Evolutionary conservation across 177 flowering plant genomes (phyloP).

Genomic region (Vitis hybrid): DNA sequence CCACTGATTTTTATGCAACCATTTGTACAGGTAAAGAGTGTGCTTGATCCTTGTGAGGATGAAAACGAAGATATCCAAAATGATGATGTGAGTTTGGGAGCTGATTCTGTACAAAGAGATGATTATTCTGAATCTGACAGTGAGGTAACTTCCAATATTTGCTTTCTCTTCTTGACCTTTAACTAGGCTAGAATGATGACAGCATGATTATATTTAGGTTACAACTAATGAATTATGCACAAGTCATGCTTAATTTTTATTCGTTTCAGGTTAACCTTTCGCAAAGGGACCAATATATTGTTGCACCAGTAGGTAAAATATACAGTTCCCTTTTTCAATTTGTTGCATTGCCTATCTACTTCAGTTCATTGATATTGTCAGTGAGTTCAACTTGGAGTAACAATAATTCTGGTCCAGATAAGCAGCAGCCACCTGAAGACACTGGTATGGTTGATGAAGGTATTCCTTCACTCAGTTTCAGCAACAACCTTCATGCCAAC

Average conservation of each 20-base stretch:
- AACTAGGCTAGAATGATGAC: neutral
- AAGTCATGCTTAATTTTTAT: neutral
- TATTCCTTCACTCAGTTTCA: conserved; percentile 16
- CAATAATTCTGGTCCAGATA: conserved; percentile 32
- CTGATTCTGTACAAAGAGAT: conserved; percentile 52
- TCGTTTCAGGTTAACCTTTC: conserved; percentile 54
- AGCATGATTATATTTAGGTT: too few species aligned
- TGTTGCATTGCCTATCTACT: too few species aligned
- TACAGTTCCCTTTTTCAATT: neutral
- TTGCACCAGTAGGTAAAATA: conserved; percentile 63
- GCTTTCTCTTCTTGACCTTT: conserved; percentile 7
- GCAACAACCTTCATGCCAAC: neutral
- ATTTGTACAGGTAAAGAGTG: conserved; percentile 73
- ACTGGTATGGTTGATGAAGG: conserved; percentile 53
- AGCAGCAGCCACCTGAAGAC: conserved; percentile 29
- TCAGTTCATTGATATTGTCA: too few species aligned
- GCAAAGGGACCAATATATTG: conserved; percentile 55
- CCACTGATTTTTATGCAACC: neutral
- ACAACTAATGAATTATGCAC: neutral
- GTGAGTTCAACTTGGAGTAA: conserved; percentile 5
- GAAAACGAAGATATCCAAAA: conserved; percentile 68
- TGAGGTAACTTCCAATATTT: conserved; percentile 50
- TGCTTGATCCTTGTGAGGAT: conserved; percentile 96
- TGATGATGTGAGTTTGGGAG: conserved; percentile 69
- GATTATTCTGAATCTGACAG: conserved; percentile 65